A percentile compares a stretch with the other conserved stretches of the same genome.
Conservation (phyloP, 345 rosid species). For the Atalantia buxifolia region DNA sequence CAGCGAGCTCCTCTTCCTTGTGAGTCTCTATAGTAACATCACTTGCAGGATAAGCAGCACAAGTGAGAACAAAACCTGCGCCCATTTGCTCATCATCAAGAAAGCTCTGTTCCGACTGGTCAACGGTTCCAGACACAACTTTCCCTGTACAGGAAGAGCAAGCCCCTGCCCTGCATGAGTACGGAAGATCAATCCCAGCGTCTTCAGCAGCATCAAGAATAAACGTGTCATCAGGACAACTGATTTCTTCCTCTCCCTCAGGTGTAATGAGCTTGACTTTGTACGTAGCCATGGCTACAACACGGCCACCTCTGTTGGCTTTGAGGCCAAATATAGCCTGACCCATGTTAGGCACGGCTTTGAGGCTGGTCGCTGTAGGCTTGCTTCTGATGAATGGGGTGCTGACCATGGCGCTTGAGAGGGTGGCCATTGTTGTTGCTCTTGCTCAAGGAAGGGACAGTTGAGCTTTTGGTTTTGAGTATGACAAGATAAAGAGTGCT, state of each 20-base stretch:
- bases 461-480: too few relatives aligned
- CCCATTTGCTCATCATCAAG: conserved; percentile 76
- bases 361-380: conserved; percentile 36
- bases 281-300: conserved; percentile 64
- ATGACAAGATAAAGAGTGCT: background rate
- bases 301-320: conserved; percentile 42
- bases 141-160: conserved; percentile 89
- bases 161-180: conserved; percentile 95
- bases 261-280: conserved; percentile 83
- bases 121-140: conserved; percentile 44
- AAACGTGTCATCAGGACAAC: conserved; percentile 50
- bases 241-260: conserved; percentile 44
- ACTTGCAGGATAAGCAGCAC: conserved; percentile 59
- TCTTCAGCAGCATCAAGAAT: conserved; percentile 78
- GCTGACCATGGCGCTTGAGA: conserved; percentile 59
- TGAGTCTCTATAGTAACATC: conserved; percentile 74
- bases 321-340: conserved; percentile 64
- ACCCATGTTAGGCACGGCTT: conserved; percentile 42
- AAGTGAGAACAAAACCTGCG: conserved; percentile 73
- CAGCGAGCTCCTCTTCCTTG: conserved; percentile 55
- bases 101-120: conserved; percentile 80
- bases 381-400: conserved; percentile 54
- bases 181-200: conserved; percentile 70
- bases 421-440: conserved; percentile 43
- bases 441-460: background rate